Evolutionary conservation across 768 basidiomycete genomes (phyloP), one percentile per base, ranked within the genome.

Genomic region (Inosperma sp.): DNA sequence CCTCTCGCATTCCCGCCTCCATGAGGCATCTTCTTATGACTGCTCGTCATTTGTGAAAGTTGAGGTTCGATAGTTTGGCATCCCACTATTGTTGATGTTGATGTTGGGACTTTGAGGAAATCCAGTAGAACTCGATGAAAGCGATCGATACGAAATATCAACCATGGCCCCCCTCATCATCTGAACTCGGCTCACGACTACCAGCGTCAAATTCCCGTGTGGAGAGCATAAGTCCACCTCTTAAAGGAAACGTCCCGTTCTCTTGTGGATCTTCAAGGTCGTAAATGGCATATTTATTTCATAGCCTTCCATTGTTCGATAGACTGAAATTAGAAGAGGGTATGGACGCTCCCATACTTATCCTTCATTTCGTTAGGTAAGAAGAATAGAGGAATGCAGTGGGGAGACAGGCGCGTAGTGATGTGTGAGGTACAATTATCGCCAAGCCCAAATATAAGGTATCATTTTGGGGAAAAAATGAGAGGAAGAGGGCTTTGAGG

Each of bases 401-500:
- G 40, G 94, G 86, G 55, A 99, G 79, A 64, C 93, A 95, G 0
- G 88, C 90, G 10, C 96, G 75, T 98, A 98, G 72, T 98, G 95
- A 68, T 96, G 93, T 3, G 90, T 91, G 60, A 95, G 86, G 73
- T 95, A 97, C 95, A n/a, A 98, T 98, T 19, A 95, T 97, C 8
- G 90, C 85, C 96, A 99, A 1, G 69, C 73, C 90, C 93, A 97
- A 19, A 83, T 82, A 56, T 77, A 84, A 3, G 71, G 73, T 1
- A 80, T 74, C 26, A 75, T 76, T 53, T 78, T 75, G 0, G 91
- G 89, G 81, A 97, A 98, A 72, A 98, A 97, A 69, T 98, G 93
- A 83, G 48, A 97, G 70, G 77, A 94, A 94, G 42, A 99, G 78
- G 0, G 93, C 95, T 58, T 91, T 90, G 59, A 97, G 81, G 4